Base-by-base conservation (phyloP, 768 basidiomycete species). In the Scleroderma citrinum region DNA sequence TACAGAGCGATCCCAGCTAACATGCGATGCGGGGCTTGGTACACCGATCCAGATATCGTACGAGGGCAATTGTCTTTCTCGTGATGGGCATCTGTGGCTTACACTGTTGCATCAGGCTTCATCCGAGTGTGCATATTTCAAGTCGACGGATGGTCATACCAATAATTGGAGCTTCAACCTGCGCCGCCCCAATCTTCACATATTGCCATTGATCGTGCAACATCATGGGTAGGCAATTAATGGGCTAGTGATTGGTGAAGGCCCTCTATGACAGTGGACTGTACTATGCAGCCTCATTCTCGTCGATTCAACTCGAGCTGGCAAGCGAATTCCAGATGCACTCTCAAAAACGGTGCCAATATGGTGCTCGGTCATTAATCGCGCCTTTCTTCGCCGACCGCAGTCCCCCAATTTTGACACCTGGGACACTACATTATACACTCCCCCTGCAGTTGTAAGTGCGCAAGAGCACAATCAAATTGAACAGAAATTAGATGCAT, bases 1-100 rank as follows among this genome's bases (percentile, higher is more conserved):
- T 23, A 49, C n/a, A 5, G 14, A n/a, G 20, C 12, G 10, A 4
- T 20, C 31, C 31, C 60, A 88, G 92, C 95, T 3, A 98, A 98
- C 63, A 76, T 93, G 59, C 80, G 95, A 20, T 96, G 93, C 59
- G 95, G 95, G 3, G 85, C 85, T 7, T 98, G 94, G 94, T 97
- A 96, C 64, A 81, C 85, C 6, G 76, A 92, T 57, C 88, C 92
- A 17, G 50, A 57, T 7, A 76, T 83, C 48, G 83, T 82, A 60
- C 59, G 75, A 57, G 31, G 44, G 19, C 21, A 1, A 13, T 5
- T n/a, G 5, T 4, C 17, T 12, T 21, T 13, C 23, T 24, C 17
- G 20, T 19, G 19, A 29, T 29, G 26, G 5, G 20, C 10, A 13
- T 32, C 34, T 19, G 2, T 20, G 47, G 50, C 51, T 51, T 32